These are phyloP conservation scores for Myriangium duriaei DNA, from an alignment of 2,329 filamentous ascomycete species.

Conservation along the genomic window DNA sequence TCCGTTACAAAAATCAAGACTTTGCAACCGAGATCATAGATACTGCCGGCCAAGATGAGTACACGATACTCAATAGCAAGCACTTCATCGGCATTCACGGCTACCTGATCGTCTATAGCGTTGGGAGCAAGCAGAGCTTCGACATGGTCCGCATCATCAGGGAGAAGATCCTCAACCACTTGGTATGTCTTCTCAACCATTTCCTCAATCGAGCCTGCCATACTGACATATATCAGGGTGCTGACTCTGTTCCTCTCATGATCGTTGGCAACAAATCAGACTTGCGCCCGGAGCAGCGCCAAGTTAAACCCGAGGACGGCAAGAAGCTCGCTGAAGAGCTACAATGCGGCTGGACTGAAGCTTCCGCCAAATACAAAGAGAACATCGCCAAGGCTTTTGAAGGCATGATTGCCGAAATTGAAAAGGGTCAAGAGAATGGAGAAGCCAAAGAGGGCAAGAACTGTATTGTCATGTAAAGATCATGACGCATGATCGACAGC, in stretches of 20 bases:
- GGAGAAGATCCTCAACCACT: conserved; percentile 92
- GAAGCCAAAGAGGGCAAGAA: conserved; percentile 72
- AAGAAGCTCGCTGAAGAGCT: conserved; percentile 75
- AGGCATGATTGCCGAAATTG: conserved; percentile 84
- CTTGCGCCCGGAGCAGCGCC: conserved; percentile 79
- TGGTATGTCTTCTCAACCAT: conserved; percentile 46
- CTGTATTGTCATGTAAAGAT: conserved; percentile 66
- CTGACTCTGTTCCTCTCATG: conserved; percentile 82
- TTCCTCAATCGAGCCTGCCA: background rate
- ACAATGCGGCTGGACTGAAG: conserved; percentile 88
- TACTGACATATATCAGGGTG: conserved; percentile 47
- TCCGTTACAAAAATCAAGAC: conserved; percentile 84
- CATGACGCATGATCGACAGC: background rate
- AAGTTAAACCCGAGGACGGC: conserved; percentile 77
- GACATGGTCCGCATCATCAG: conserved; percentile 95
- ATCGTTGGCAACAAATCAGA: conserved; percentile 97
- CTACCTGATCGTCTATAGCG: conserved; percentile 98
- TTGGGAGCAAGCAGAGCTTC: conserved; percentile 83
- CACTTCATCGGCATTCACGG: conserved; percentile 99
- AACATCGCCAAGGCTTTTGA: conserved; percentile 91
- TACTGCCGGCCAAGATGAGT: conserved; percentile 93
- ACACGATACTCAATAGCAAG: conserved; percentile 95
- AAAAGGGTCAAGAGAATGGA: conserved; percentile 76
- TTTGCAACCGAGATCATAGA: conserved; percentile 96
- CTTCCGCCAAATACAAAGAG: conserved; percentile 84